Conservation (phyloP, 805 yeast species). For the Peterozyma xylosa region DNA sequence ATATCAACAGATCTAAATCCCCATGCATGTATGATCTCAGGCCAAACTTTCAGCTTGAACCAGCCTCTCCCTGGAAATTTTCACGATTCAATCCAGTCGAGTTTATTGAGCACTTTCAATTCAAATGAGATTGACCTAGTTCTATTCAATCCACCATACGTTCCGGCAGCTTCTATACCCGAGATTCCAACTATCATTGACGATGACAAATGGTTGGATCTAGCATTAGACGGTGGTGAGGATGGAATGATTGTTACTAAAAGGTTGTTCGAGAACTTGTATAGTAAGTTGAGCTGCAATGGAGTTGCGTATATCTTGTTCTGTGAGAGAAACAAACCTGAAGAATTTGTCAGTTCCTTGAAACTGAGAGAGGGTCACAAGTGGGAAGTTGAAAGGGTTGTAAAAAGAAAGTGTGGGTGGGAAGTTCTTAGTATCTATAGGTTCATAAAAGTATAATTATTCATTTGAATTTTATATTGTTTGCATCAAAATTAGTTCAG, state of each 20-base stretch:
- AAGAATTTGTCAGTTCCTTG: slow-evolving; percentile 41
- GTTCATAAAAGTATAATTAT: slow-evolving; percentile 29
- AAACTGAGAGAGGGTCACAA: slow-evolving; percentile 14
- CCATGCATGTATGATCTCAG: slow-evolving; percentile 55
- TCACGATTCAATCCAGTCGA: slow-evolving; percentile 46
- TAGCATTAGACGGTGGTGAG: slow-evolving; percentile 84
- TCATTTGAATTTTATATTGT: no score
- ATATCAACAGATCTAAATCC: slow-evolving; percentile 79
- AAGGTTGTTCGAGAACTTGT: slow-evolving; percentile 47
- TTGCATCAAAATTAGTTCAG: no score
- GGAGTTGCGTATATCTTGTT: slow-evolving; percentile 88
- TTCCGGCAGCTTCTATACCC: slow-evolving; percentile 80
- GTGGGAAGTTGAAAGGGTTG: slow-evolving; percentile 51
- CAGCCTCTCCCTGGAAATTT: slow-evolving; percentile 12
- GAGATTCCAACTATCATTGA: slow-evolving; percentile 33
- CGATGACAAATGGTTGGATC: slow-evolving; percentile 69
- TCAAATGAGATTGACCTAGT: slow-evolving; percentile 53
- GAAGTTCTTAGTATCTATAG: slow-evolving; percentile 77
- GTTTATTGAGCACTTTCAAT: slow-evolving; percentile 45
- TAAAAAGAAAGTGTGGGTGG: slow-evolving; percentile 88
- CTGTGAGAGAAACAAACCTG: slow-evolving; percentile 87
- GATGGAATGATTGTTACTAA: slow-evolving; percentile 88
- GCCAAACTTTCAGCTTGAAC: slow-evolving; percentile 31
- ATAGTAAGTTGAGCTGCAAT: slow-evolving; percentile 36
- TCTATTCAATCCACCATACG: slow-evolving; percentile 94